Evolutionary conservation across 768 basidiomycete genomes (phyloP), one percentile per base, ranked within the genome.

Genomic region (Mycena olivaceomarginata): DNA sequence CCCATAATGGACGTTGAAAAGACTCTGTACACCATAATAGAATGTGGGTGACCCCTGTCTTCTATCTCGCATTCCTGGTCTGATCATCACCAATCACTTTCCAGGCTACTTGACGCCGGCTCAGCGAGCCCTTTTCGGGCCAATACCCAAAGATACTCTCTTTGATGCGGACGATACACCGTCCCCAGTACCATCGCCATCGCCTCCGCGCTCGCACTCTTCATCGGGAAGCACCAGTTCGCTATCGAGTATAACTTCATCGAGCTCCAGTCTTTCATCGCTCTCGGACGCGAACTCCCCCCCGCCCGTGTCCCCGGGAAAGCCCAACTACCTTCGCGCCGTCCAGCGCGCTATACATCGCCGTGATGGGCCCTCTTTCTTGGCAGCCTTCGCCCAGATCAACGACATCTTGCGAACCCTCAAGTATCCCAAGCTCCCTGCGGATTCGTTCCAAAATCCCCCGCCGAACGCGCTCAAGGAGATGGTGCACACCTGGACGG

Each of bases 1-100:
- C 96, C 96, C 16, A 93, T 97, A 72, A 90, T 94, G 88, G 94
- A 94, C 81, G 87, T 97, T 45, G 94, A 95, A 86, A 88, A 90
- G 75, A 90, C 93, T 13, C 84, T 97, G 40, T 89, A 93, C 83
- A 92, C 92, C 65, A 96, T 97, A 62, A 85, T 96, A 74, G 91
- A 95, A 85, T 90, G 95, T 94, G 74, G 43, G 91, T 82, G 43
- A 18, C 25, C 62, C 53, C 46, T 68, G 25, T 74, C 70, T 72
- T 20, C 7, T 25, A 11, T 7, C 22, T 63, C 25, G 31, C 31
- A 72, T 53, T 72, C 69, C 81, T 25, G 15, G 5, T 11, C 48
- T 77, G 39, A 69, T 72, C 65, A 72, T 73, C 39, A 64, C 25
- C 59, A 53, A 57, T 82, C 75, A 37, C 51, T 64, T 53, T 72